Base-by-base conservation (phyloP, 228 moss, liverwort and hornwort species). In the Sphagnum magellanicum region DNA sequence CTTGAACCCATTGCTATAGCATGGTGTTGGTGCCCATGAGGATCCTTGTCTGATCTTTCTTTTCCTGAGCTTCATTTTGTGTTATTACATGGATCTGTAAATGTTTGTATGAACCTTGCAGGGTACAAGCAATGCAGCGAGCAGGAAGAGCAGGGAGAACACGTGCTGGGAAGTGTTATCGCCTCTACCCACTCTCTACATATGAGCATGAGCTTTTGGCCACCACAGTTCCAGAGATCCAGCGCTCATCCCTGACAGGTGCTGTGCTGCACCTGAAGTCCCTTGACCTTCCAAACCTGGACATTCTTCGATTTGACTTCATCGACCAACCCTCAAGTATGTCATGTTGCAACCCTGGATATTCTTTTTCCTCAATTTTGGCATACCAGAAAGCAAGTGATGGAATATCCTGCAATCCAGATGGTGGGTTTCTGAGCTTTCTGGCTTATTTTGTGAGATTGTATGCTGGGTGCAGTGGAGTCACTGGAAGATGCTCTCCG, bases 81-180 rank as follows among this genome's bases (percentile, higher is more conserved):
- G 12, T 55, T 12, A 55, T 55, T 8, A 8, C 12, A 55, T 55
- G 55, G 12, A 55, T 55, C 1, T 12, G 12, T 12, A 55, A 55
- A 55, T 55, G 55, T 52, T 13, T 51, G 60, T 49, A 16, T 60
- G 65, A 63, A 48, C 14, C 63, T 70, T 68, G 57, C 74, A 88
- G 91, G 74, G 93, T 97, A 70, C 97, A 97, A 75, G 97, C 97
- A 52, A 90, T 87, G 73, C 97, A 97, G 79, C 78, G 97, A 68
- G 97, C 93, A 52, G 97, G 97, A 63, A 87, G 97, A 75, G 97
- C 97, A 16, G 97, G 97, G 5, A 76, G 97, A 77, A 97, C 97
- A 9, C 88, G 93, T 51, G 66, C 93, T n/a, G 97, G 97, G 60
- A 88, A 83, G 72, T 97, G 97, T 60, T 97, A 97, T 72, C 86